Base-by-base conservation (phyloP, 2,329 filamentous ascomycete genomes). In the Microthyrium microscopicum region DNA sequence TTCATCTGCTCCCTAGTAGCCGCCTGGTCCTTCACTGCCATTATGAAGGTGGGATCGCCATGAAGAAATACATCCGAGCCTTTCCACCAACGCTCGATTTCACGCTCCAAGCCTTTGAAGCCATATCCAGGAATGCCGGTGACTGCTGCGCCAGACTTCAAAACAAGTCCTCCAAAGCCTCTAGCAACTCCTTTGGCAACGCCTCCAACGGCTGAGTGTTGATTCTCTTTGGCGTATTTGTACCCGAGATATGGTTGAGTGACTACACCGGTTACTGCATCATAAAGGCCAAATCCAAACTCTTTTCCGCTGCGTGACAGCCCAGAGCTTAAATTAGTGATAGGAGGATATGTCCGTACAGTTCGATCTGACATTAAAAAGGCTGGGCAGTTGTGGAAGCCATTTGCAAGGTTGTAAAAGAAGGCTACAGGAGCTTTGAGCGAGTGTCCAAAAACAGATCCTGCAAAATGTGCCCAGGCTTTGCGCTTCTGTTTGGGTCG, bases 191-290 rank as follows among this genome's bases (percentile, higher is more conserved):
- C 33, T 19, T 35, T 35, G n/a, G 15, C 24, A 8, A 29, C 7
- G 15, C 26, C 26, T 7, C 8, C 15, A 29, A 16, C 26, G 12
- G 8, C 17, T 8, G 13, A 7, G 17, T 20, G 13, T 9, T 26
- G 25, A 20, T 9, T 29, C 25, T 13, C 19, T n/a, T 19, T 26
- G 21, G 21, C 33, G 21, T 28, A 12, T 5, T 27, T 32, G 3
- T 24, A 15, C 5, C 33, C 33, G 15, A 19, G 18, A 20, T 29
- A 21, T 12, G 33, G 33, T 11, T 29, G 4, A 15, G 19, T 17
- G 4, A 35, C 26, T 11, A 35, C 5, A 17, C 25, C 33, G 5
- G 20, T n/a, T 8, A 18, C 21, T 5, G 33, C 33, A n/a, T 35
- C 24, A 6, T 5, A 13, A 35, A 22, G 16, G n/a, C 31, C 31